Evolutionary conservation across 176 grass and related monocot genomes (phyloP).

Genomic region (barley (Hordeum vulgare)): DNA sequence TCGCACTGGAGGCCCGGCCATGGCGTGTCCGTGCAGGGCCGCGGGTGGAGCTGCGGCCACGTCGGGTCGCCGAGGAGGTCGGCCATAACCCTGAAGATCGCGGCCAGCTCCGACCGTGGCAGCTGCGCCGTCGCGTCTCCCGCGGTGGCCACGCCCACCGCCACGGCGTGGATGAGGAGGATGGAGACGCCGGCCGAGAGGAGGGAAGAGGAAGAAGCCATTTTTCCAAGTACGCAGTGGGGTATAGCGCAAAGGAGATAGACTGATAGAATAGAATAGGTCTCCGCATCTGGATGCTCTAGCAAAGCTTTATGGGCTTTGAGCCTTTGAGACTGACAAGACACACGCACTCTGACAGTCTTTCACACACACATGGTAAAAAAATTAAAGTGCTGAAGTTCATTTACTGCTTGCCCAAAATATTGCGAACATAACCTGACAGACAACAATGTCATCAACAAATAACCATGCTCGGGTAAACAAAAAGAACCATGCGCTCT

Average conservation of each 20-base stretch:
- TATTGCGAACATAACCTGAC: neutral
- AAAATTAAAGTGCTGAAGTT: neutral
- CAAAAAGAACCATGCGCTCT: no score
- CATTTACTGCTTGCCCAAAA: neutral
- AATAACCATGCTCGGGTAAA: neutral
- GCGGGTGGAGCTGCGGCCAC: slow-evolving; percentile 62
- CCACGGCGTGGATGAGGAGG: neutral
- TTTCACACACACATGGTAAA: neutral
- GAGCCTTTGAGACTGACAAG: neutral
- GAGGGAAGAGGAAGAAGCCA: slow-evolving; percentile 17
- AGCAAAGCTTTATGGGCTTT: slow-evolving; percentile 24
- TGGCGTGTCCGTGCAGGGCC: slow-evolving; percentile 79
- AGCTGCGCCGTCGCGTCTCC: slow-evolving; percentile 32
- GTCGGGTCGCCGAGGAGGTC: slow-evolving; percentile 53
- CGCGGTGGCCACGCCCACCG: no score
- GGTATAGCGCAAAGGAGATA: neutral
- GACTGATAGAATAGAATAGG: neutral
- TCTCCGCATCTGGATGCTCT: neutral
- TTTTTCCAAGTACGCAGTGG: neutral
- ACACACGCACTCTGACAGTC: neutral
- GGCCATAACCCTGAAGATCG: slow-evolving; percentile 45
- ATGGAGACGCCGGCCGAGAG: neutral
- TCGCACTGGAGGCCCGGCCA: slow-evolving; percentile 79
- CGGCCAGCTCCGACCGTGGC: slow-evolving; percentile 46
- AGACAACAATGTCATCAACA: neutral